phyloP scores from a whole-genome alignment of 2,329 filamentous ascomycete species.

The Claviceps lovelessii region DNA sequence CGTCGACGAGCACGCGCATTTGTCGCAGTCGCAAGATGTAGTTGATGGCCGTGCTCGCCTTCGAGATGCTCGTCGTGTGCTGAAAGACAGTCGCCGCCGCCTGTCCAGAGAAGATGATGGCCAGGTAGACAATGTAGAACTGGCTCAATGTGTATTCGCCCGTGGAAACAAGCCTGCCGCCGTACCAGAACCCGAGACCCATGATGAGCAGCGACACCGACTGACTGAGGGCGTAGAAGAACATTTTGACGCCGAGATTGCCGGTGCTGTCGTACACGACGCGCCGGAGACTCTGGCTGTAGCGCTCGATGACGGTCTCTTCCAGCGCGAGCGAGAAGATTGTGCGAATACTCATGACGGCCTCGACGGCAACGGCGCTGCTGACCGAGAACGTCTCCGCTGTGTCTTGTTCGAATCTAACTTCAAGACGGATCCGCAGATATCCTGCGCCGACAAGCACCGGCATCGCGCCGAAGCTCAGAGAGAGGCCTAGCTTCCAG shows the following conservation, averaged over 20 bases:
- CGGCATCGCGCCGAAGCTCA: slow-evolving; percentile 31
- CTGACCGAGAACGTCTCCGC: slow-evolving; percentile 30
- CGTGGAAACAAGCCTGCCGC: slow-evolving; percentile 24
- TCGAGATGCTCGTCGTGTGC: slow-evolving; percentile 37
- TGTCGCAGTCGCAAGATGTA: slow-evolving; percentile 30
- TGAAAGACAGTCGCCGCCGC: slow-evolving; percentile 25
- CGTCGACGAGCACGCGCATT: slow-evolving; percentile 17
- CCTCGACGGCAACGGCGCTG: slow-evolving; percentile 34
- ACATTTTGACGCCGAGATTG: slow-evolving; percentile 24
- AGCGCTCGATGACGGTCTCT: slow-evolving; percentile 23
- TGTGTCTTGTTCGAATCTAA: slow-evolving; percentile 30
- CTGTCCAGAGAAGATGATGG: slow-evolving; percentile 33
- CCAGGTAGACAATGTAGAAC: slow-evolving; percentile 38
- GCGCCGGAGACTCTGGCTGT: slow-evolving; percentile 17
- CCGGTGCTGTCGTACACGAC: slow-evolving; percentile 17
- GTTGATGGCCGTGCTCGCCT: slow-evolving; percentile 32
- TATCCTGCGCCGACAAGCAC: slow-evolving; percentile 31
- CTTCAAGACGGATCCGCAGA: slow-evolving; percentile 33
- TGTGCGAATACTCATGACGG: slow-evolving; percentile 33
- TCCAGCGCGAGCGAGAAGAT: slow-evolving; percentile 35
- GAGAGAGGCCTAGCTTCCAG: slow-evolving; percentile 36
- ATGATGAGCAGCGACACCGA: slow-evolving; percentile 24
- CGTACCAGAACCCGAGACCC: slow-evolving; percentile 28
- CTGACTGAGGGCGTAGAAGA: slow-evolving; percentile 27
- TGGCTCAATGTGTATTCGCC: slow-evolving; percentile 31